These are phyloP conservation scores for Pleurotus platypus DNA, from an alignment of 768 basidiomycete genomes.

Conservation along the genomic window DNA sequence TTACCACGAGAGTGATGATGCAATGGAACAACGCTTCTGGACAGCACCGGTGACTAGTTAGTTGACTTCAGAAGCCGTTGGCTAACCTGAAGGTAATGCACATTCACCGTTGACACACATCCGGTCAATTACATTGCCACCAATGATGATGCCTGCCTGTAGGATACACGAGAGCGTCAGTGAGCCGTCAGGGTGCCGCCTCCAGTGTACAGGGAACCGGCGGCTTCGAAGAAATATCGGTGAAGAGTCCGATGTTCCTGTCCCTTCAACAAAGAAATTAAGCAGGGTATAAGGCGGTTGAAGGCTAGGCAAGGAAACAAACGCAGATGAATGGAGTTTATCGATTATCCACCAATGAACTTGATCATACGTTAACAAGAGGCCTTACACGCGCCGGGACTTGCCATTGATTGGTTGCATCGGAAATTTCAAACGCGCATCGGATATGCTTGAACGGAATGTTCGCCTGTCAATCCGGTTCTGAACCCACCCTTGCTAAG, in stretches of 20 bases:
- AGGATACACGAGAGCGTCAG: background rate
- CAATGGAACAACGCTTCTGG: background rate
- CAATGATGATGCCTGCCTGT: background rate
- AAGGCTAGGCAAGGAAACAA: too few species aligned
- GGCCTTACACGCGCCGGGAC: too few species aligned
- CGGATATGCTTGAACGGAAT: too few species aligned
- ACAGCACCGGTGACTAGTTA: background rate
- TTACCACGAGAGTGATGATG: background rate
- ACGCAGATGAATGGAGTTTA: too few species aligned
- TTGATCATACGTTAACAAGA: too few species aligned
- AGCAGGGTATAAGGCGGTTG: too few species aligned
- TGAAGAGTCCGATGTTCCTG: background rate
- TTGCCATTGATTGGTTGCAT: too few species aligned
- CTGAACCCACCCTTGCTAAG: background rate
- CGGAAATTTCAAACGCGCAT: too few species aligned
- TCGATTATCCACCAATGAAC: too few species aligned
- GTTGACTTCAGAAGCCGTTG: background rate
- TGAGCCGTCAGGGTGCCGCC: background rate
- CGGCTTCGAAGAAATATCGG: slow-evolving; percentile 4
- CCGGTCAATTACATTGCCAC: background rate
- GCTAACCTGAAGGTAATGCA: background rate
- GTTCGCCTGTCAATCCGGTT: background rate
- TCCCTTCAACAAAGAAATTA: too few species aligned
- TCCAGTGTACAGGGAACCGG: background rate
- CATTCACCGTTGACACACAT: too few species aligned